phyloP scores from a whole-genome alignment of 2,329 filamentous ascomycete genomes.

The Ophiostoma pallidulum region DNA sequence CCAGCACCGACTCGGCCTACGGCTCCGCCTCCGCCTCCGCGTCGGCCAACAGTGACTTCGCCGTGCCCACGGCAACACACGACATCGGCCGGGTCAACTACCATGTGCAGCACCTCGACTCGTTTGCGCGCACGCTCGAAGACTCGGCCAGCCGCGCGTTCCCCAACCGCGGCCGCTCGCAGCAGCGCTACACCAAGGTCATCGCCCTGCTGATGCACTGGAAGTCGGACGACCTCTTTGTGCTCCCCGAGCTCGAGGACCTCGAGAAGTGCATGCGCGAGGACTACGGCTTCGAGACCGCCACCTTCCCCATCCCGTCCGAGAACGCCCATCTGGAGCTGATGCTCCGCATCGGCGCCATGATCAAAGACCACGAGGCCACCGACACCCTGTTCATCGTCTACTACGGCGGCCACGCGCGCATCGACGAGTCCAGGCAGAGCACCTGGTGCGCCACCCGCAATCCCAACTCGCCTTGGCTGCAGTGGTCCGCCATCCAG shows the following conservation, averaged over 20 bases:
- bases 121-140: constrained; percentile 45
- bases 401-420: constrained; percentile 51
- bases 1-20: constrained; percentile 40
- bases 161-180: constrained; percentile 43
- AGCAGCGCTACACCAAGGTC: constrained; percentile 47
- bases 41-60: constrained; percentile 31
- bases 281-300: constrained; percentile 47
- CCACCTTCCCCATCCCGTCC: constrained; percentile 48
- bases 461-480: constrained; percentile 42
- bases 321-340: constrained; percentile 49
- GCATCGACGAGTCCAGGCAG: constrained; percentile 49
- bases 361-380: constrained; percentile 46
- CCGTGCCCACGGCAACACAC: constrained; percentile 38
- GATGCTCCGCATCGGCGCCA: constrained; percentile 45
- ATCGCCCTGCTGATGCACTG: constrained; percentile 47
- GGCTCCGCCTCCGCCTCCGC: constrained; percentile 40
- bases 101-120: constrained; percentile 46
- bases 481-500: constrained; percentile 54
- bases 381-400: constrained; percentile 47
- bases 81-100: constrained; percentile 49
- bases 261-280: constrained; percentile 44
- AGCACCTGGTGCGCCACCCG: constrained; percentile 53
- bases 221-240: constrained; percentile 49
- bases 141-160: constrained; percentile 48
- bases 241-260: constrained; percentile 48